These are phyloP conservation scores for Cladosporium sp. DNA, from an alignment of 2,329 filamentous ascomycete genomes.

Conservation along the genomic window DNA sequence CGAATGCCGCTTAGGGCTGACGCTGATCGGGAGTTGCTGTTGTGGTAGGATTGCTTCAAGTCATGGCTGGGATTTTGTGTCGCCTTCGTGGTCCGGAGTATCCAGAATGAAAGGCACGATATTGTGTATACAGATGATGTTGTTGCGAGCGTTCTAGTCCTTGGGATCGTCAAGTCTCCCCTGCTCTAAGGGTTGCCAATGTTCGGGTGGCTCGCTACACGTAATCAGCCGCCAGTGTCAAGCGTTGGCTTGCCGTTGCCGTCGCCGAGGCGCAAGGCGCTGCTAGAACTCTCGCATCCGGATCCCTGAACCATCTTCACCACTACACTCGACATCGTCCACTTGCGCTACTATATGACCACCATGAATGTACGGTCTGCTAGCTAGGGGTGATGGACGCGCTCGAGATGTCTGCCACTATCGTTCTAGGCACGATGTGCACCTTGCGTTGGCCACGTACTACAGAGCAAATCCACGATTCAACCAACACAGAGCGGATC, in stretches of 20 bases:
- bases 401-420: no score
- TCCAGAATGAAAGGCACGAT: background rate
- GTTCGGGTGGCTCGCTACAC: background rate
- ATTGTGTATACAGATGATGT: background rate
- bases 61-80: background rate
- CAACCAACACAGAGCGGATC: no score
- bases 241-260: background rate
- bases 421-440: no score
- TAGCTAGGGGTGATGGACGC: no score
- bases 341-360: no score
- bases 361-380: no score
- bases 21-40: background rate
- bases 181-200: background rate
- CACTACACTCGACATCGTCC: no score
- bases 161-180: background rate
- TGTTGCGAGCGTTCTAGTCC: background rate
- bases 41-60: background rate
- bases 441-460: no score
- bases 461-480: no score
- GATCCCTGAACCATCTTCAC: no score
- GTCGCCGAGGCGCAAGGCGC: background rate
- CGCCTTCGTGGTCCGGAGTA: background rate
- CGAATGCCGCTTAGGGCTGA: constrained; percentile 6
- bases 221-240: no score
- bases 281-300: background rate